A percentile compares a stretch with the other conserved stretches of the same genome.
Conservation (phyloP, 2,329 filamentous ascomycete species). For the Cercospora brassicicola region DNA sequence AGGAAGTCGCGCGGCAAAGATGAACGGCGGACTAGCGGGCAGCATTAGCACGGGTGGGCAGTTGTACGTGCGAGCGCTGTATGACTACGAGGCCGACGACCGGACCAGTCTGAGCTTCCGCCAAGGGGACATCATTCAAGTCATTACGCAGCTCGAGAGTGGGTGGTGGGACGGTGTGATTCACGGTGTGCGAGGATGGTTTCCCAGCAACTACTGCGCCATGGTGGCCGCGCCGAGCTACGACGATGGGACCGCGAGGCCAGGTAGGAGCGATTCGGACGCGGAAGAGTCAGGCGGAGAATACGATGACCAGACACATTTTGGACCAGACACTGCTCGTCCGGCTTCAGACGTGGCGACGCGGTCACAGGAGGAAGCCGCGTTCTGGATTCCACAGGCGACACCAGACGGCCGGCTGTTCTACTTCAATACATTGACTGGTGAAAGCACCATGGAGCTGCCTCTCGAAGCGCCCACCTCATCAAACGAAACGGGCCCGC, state of each 20-base stretch:
- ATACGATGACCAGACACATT: slow-evolving; percentile 52
- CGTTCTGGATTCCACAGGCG: slow-evolving; percentile 98
- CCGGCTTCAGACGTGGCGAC: slow-evolving; percentile 42
- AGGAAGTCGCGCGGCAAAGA: slow-evolving; percentile 33
- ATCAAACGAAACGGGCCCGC: slow-evolving; percentile 76
- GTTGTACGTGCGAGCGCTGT: slow-evolving; percentile 92
- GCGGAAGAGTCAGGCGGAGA: slow-evolving; percentile 65
- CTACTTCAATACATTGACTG: slow-evolving; percentile 98
- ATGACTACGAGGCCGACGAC: slow-evolving; percentile 98
- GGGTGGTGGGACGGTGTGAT: slow-evolving; percentile 99
- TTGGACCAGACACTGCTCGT: slow-evolving; percentile 64
- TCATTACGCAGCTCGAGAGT: slow-evolving; percentile 95
- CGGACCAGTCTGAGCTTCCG: slow-evolving; percentile 95
- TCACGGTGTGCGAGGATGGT: slow-evolving; percentile 95
- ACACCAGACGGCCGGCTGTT: slow-evolving; percentile 90
- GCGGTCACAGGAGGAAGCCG: slow-evolving; percentile 70
- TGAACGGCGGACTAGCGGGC: slow-evolving; percentile 53
- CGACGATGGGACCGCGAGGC: slow-evolving; percentile 62
- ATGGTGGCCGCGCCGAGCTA: slow-evolving; percentile 77
- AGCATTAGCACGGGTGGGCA: slow-evolving; percentile 52
- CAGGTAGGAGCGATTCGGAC: slow-evolving; percentile 46
- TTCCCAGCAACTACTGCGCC: slow-evolving; percentile 97
- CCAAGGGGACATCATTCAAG: slow-evolving; percentile 95
- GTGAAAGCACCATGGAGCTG: slow-evolving; percentile 90
- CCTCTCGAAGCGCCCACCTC: slow-evolving; percentile 87